These are phyloP conservation scores for Copromyces sp. DNA, from an alignment of 495 filamentous ascomycete species.

Conservation along the genomic window DNA sequence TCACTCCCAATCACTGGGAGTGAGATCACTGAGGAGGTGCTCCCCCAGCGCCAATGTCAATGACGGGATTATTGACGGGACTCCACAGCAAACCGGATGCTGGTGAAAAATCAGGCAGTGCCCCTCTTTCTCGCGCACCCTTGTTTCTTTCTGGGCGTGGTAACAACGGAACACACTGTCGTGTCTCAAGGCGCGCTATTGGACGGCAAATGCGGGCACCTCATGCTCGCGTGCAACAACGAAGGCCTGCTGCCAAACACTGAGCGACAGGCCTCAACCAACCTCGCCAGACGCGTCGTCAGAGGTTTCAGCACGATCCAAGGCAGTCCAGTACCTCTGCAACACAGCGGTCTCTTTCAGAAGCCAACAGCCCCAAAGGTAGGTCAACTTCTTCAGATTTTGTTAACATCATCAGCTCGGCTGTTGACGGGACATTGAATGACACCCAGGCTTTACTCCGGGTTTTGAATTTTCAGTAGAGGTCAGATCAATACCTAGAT, in stretches of 20 bases:
- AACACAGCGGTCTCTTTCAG: not conserved
- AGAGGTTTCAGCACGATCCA: not conserved
- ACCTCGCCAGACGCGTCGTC: not conserved
- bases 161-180: not conserved
- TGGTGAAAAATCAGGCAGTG: not conserved
- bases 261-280: not conserved
- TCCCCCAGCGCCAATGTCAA: not conserved
- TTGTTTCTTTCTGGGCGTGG: not conserved
- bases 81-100: not conserved
- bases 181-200: not conserved
- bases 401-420: not conserved
- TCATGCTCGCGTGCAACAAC: not conserved
- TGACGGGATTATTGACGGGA: not conserved
- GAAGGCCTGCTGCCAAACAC: not conserved
- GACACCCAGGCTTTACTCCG: not conserved
- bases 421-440: not conserved
- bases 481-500: not conserved
- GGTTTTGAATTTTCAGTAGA: not conserved
- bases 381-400: not conserved
- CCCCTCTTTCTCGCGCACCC: not conserved
- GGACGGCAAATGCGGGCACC: not conserved
- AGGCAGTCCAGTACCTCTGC: not conserved
- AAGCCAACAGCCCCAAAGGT: not conserved
- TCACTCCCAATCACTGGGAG: not conserved
- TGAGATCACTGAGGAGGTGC: not conserved